Percentiles rank a stretch among this genome's conserved stretches.
phyloP scores from a whole-genome alignment of 2,329 filamentous ascomycete species.

The Botrytis fabae region DNA sequence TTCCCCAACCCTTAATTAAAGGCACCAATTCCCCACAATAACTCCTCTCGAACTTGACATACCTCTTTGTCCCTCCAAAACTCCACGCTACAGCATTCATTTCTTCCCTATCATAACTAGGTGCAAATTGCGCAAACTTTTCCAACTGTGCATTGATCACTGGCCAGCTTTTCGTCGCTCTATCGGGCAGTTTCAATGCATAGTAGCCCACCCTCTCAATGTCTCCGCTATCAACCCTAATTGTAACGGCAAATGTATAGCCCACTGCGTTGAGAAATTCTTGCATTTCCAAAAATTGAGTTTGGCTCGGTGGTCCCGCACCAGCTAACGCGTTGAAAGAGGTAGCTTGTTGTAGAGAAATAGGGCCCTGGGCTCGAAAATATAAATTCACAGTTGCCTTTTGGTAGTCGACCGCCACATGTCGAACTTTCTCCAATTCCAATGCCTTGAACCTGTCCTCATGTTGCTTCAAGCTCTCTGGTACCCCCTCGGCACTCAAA shows the following conservation, averaged over 20 bases:
- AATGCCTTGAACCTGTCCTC: background rate
- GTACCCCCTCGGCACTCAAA: background rate
- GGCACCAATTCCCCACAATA: constrained; percentile 20
- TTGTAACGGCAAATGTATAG: constrained; percentile 20
- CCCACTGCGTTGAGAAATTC: constrained; percentile 3
- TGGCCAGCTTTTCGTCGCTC: background rate
- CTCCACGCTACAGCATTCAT: constrained; percentile 21
- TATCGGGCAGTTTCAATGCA: constrained; percentile 19
- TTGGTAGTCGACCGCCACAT: constrained; percentile 22
- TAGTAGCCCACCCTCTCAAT: constrained; percentile 22
- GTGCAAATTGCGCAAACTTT: background rate
- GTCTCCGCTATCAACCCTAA: constrained; percentile 7
- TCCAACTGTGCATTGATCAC: background rate
- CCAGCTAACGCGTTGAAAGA: constrained; percentile 1
- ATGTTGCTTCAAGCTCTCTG: constrained; percentile 6
- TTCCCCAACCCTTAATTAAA: constrained; percentile 11
- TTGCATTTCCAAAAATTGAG: background rate
- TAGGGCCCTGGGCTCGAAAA: constrained; percentile 12
- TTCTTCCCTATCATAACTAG: constrained; percentile 17
- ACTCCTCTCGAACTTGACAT: constrained; percentile 23
- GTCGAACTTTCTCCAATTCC: constrained; percentile 6
- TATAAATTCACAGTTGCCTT: constrained; percentile 22
- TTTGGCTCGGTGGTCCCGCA: background rate
- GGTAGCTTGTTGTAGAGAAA: background rate
- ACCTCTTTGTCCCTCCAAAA: constrained; percentile 18